Evolutionary conservation across 148 eudicot species (phyloP).

Genomic region (Amaranthus cruentus): DNA sequence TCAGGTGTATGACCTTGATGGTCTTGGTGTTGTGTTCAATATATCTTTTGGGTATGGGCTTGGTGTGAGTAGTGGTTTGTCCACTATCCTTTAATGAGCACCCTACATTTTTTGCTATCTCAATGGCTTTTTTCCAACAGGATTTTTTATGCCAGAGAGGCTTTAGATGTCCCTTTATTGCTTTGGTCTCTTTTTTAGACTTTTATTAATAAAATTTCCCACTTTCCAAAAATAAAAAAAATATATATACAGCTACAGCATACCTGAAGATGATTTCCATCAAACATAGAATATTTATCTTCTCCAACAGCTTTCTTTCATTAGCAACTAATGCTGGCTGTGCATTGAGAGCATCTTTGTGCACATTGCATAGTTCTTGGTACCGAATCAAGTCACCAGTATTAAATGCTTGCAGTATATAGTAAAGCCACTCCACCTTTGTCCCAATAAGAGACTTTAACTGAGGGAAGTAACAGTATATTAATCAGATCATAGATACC

Average conservation of each 20-base stretch:
- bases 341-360: constrained; percentile 66
- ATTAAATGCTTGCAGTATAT: constrained; percentile 86
- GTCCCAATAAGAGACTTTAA: constrained; percentile 81
- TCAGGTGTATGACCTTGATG: no score
- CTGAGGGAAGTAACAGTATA: constrained; percentile 36
- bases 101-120: no score
- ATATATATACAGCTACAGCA: neutral
- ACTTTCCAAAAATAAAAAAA: no score
- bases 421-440: constrained; percentile 92
- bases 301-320: constrained; percentile 81
- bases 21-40: no score
- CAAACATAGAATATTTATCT: constrained; percentile 93
- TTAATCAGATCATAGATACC: constrained; percentile 8
- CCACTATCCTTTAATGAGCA: no score
- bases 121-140: no score
- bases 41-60: no score
- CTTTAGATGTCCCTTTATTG: no score
- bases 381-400: constrained; percentile 80
- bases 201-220: no score
- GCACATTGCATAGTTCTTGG: constrained; percentile 80
- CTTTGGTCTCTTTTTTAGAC: no score
- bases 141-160: no score
- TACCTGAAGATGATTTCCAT: constrained; percentile 98
- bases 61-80: no score
- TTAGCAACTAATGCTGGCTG: constrained; percentile 94